These are phyloP conservation scores for Zasmidium cellare DNA, from an alignment of 2,329 filamentous ascomycete genomes.

Conservation along the genomic window DNA sequence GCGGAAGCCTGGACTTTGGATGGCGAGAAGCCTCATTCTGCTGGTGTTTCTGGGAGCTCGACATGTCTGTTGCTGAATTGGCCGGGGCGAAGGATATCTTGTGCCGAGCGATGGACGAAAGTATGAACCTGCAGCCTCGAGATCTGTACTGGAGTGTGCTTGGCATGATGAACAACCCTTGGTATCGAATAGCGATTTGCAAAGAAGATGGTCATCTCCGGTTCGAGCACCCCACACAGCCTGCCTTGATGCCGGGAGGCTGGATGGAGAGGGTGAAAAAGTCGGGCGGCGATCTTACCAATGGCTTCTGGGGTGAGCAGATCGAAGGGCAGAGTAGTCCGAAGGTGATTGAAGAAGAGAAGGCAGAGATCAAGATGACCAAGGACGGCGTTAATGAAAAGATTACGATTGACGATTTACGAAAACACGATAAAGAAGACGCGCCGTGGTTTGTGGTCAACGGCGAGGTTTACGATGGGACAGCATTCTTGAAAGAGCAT, in stretches of 20 bases:
- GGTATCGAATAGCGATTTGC: conserved; percentile 79
- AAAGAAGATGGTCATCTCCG: conserved; percentile 64
- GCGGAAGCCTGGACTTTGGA: conserved; percentile 75
- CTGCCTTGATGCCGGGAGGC: conserved; percentile 72
- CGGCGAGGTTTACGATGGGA: conserved; percentile 87
- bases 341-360: conserved; percentile 48
- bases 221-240: conserved; percentile 89
- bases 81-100: conserved; percentile 69
- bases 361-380: conserved; percentile 74
- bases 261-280: conserved; percentile 96
- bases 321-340: conserved; percentile 52
- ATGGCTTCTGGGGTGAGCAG: conserved; percentile 82
- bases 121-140: conserved; percentile 79
- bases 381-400: conserved; percentile 63
- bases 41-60: conserved; percentile 88
- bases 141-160: conserved; percentile 97
- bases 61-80: conserved; percentile 64
- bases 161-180: conserved; percentile 98
- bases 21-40: conserved; percentile 83
- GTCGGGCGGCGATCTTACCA: conserved; percentile 73
- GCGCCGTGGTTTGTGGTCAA: conserved; percentile 86
- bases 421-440: conserved; percentile 63
- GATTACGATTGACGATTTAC: conserved; percentile 72
- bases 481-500: conserved; percentile 74
- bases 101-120: conserved; percentile 86